Percentiles rank a stretch among this genome's conserved stretches.
phyloP scores from a whole-genome alignment of 2,329 filamentous ascomycete species.

The Beauveria australis region DNA sequence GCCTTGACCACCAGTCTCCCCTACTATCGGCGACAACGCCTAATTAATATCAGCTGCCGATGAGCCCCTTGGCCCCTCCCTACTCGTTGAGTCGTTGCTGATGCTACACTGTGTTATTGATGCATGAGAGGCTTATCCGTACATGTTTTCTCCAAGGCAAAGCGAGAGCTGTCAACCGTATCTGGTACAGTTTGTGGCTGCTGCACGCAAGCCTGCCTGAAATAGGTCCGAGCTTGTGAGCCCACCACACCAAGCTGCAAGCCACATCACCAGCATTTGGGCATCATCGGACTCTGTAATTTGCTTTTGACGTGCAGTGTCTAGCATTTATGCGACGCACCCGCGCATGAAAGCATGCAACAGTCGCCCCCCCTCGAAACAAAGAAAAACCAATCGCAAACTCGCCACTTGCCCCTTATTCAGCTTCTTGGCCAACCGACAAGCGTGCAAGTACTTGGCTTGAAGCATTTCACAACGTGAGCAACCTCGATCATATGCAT shows the following conservation, averaged over 20 bases:
- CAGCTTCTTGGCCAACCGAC: neutral
- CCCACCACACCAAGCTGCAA: neutral
- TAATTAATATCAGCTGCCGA: neutral
- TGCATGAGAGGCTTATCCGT: neutral
- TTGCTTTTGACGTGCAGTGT: conserved; percentile 8
- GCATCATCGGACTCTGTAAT: neutral
- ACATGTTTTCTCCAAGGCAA: neutral
- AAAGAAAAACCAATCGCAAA: neutral
- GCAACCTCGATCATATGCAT: neutral
- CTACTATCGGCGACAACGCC: neutral
- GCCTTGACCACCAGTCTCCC: neutral
- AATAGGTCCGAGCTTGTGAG: neutral
- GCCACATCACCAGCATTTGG: conserved; percentile 1
- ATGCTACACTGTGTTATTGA: no score
- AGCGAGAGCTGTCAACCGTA: no score
- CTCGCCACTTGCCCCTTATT: neutral
- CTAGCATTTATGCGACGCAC: neutral
- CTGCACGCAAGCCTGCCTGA: no score
- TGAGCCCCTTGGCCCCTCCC: neutral
- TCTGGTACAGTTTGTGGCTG: no score
- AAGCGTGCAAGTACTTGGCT: neutral
- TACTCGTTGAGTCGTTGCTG: neutral
- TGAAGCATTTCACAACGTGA: neutral
- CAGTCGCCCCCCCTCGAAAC: neutral
- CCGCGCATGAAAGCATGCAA: neutral